These are phyloP conservation scores for Cyberlindnera galapagoensis DNA, from an alignment of 805 yeast species.

Conservation along the genomic window DNA sequence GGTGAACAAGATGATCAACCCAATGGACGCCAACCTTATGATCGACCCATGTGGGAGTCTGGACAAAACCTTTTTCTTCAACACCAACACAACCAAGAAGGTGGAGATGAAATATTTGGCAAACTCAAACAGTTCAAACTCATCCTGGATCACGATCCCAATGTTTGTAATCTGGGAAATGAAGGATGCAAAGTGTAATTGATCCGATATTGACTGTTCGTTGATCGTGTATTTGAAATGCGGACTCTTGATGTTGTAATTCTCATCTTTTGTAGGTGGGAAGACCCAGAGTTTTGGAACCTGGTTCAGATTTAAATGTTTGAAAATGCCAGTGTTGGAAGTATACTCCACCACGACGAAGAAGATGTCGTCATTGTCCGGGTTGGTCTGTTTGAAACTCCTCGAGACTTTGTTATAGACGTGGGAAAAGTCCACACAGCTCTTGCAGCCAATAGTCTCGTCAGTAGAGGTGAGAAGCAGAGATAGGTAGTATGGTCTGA, in stretches of 20 bases:
- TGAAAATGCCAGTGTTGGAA: slow-evolving; percentile 35
- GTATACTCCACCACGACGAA: slow-evolving; percentile 47
- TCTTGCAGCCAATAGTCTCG: slow-evolving; percentile 35
- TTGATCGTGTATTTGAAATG: slow-evolving; percentile 31
- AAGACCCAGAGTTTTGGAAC: slow-evolving; percentile 67
- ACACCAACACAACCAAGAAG: slow-evolving; percentile 35
- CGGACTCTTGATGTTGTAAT: slow-evolving; percentile 24
- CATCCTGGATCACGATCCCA: slow-evolving; percentile 36
- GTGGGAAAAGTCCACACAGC: slow-evolving; percentile 40
- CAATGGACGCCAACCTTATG: slow-evolving; percentile 30
- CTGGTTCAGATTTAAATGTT: slow-evolving; percentile 35
- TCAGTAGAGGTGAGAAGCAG: slow-evolving; percentile 47
- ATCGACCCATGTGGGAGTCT: slow-evolving; percentile 22
- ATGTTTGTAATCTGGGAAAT: slow-evolving; percentile 40
- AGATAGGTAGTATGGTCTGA: slow-evolving; percentile 45
- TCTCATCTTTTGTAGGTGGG: slow-evolving; percentile 37
- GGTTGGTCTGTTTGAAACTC: slow-evolving; percentile 39
- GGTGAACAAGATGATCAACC: slow-evolving; percentile 37
- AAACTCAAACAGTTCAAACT: slow-evolving; percentile 38
- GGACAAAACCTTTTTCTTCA: slow-evolving; percentile 42
- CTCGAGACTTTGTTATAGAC: slow-evolving; percentile 35
- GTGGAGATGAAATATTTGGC: slow-evolving; percentile 38
- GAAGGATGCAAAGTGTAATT: slow-evolving; percentile 47
- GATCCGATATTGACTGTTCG: slow-evolving; percentile 28
- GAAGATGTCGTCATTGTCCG: slow-evolving; percentile 33